Base-by-base conservation (phyloP, 192 early-diverging fungal species). In the Mortierella hygrophila region DNA sequence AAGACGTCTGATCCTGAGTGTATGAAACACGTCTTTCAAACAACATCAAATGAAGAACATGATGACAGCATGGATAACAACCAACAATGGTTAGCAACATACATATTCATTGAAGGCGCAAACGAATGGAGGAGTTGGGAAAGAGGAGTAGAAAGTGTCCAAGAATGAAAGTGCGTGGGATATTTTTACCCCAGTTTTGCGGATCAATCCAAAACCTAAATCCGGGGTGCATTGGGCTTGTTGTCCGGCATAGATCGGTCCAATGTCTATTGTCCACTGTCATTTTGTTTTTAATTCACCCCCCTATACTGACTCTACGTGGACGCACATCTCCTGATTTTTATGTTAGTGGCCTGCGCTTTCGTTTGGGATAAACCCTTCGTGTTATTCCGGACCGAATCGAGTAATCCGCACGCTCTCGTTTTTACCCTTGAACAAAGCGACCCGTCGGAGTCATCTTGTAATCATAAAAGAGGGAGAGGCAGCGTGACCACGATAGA, bases 181-280 rank as follows among this genome's bases (percentile, higher is more conserved):
- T 65, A 11, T 65, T 1, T 65, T 23, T 65, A 1, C 60, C 29
- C 29, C 29, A 65, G 7, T 32, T 65, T 65, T 2, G 29, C 52
- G 73, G 73, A 57, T 74, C 35, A 74, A 57, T 55, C 7, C 21
- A 54, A 37, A 57, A 57, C 54, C 73, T 74, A 38, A 74, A 55
- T 52, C 49, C 49, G 49, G 18, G 49, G 49, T 52, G 49, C 49
- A 52, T 52, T 52, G 49, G 49, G 49, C 49, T 52, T 52, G n/a
- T 57, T 5, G 6, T 16, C n/a, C 55, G 60, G 10, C n/a, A 65
- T 10, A 65, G 60, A 65, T 65, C 60, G 29, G 1, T 26, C 5
- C 5, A 6, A 8, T 23, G 21, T 35, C 10, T 29, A 4, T 8
- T 15, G 3, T 65, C 13, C 3, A 3, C 29, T 32, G 29, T 11